A percentile compares a stretch with the other conserved stretches of the same genome.
Conservation (phyloP, 2,329 filamentous ascomycete species). For the Verticillium nubilum region DNA sequence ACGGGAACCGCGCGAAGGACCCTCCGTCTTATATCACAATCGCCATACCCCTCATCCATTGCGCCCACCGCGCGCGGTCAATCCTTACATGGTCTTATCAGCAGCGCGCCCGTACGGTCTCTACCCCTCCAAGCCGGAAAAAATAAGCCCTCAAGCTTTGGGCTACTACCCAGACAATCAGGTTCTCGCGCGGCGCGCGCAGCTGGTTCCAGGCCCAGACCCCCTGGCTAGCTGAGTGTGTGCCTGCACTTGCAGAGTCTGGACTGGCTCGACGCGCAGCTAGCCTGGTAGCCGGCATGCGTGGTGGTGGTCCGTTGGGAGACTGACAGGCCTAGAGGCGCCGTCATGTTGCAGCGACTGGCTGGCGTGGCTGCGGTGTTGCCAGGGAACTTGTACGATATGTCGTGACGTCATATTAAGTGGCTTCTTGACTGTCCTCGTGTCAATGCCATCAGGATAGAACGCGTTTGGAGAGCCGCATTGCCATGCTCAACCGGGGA, state of each 20-base stretch:
- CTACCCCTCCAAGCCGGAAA: background rate
- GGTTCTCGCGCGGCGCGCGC: background rate
- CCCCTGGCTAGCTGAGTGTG: background rate
- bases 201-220: background rate
- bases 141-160: background rate
- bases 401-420: background rate
- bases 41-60: background rate
- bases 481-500: background rate
- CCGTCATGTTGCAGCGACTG: background rate
- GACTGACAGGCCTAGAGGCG: background rate
- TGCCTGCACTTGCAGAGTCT: background rate
- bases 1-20: background rate
- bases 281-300: background rate
- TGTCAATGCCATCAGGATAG: background rate
- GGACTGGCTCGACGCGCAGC: background rate
- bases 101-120: background rate
- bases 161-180: background rate
- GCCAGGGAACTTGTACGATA: background rate
- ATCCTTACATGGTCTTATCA: background rate
- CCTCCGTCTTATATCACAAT: background rate
- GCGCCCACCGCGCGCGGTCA: background rate
- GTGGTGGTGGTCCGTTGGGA: background rate
- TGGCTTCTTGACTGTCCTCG: background rate
- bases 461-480: background rate
- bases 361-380: background rate